These are phyloP conservation scores for Bipolaris gigantea DNA, from an alignment of 2,329 filamentous ascomycete species.

Conservation along the genomic window DNA sequence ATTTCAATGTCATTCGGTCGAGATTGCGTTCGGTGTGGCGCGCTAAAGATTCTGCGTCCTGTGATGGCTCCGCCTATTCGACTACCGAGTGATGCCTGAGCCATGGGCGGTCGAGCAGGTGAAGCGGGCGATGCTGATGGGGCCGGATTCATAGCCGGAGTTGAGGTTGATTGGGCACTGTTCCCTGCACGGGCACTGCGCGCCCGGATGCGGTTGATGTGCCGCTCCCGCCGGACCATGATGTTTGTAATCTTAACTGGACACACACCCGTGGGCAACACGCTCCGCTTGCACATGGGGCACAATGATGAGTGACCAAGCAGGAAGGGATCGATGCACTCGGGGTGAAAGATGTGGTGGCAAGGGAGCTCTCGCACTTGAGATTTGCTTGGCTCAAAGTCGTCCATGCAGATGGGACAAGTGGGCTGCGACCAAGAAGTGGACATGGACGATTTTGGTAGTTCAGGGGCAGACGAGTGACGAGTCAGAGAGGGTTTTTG, in stretches of 20 bases:
- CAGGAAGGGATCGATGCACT: constrained; percentile 87
- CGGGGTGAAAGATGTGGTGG: constrained; percentile 88
- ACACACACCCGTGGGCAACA: constrained; percentile 67
- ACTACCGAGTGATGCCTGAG: constrained; percentile 29
- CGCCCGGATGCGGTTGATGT: constrained; percentile 64
- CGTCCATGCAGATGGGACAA: constrained; percentile 88
- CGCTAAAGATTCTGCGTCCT: constrained; percentile 39
- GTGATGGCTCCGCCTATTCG: constrained; percentile 27
- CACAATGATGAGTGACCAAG: constrained; percentile 80
- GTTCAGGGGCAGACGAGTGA: constrained; percentile 24
- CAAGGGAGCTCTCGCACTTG: constrained; percentile 85
- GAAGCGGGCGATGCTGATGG: background rate
- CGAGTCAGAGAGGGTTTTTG: constrained; percentile 18
- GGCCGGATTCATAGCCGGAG: background rate
- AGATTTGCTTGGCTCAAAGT: constrained; percentile 70
- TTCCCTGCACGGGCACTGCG: constrained; percentile 33
- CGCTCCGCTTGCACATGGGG: constrained; percentile 84
- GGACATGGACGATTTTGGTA: constrained; percentile 11
- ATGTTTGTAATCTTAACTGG: constrained; percentile 65
- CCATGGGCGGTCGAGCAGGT: constrained; percentile 10
- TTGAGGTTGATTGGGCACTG: constrained; percentile 4
- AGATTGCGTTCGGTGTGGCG: constrained; percentile 26
- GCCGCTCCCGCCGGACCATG: constrained; percentile 81
- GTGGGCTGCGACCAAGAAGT: constrained; percentile 68
- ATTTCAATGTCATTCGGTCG: constrained; percentile 38